phyloP scores from a whole-genome alignment of 495 filamentous ascomycete genomes.

The Jackrogersella minutella region DNA sequence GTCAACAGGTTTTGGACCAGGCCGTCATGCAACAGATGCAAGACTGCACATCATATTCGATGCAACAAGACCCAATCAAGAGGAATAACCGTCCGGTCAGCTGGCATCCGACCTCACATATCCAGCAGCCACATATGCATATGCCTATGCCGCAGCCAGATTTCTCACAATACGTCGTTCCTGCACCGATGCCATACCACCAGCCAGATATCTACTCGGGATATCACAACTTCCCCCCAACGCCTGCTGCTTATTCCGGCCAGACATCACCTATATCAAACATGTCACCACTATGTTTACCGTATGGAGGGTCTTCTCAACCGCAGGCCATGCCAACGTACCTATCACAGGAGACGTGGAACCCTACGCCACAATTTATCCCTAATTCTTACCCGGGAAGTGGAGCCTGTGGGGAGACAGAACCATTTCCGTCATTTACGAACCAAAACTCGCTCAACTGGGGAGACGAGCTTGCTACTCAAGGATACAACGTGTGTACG shows the following conservation, averaged over 20 bases:
- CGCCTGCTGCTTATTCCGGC: conserved; percentile 52
- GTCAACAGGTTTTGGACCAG: conserved; percentile 50
- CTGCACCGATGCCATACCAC: conserved; percentile 45
- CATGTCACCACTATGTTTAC: conserved; percentile 53
- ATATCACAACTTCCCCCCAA: conserved; percentile 52
- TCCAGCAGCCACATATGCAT: conserved; percentile 49
- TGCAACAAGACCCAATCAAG: conserved; percentile 44
- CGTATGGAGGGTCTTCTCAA: conserved; percentile 41
- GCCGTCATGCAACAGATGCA: conserved; percentile 46
- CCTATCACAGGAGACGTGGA: conserved; percentile 38
- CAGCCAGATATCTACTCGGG: conserved; percentile 49
- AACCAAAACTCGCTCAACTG: conserved; percentile 46
- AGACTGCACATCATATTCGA: conserved; percentile 43
- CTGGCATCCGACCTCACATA: conserved; percentile 70
- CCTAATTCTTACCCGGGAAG: conserved; percentile 16
- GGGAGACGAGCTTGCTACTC: conserved; percentile 49
- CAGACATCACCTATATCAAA: conserved; percentile 55
- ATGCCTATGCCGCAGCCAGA: conserved; percentile 45
- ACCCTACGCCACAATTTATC: conserved; percentile 23
- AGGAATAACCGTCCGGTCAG: conserved; percentile 65
- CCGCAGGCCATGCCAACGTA: conserved; percentile 34
- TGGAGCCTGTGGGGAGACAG: conserved; percentile 18
- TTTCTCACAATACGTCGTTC: conserved; percentile 42
- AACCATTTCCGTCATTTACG: conserved; percentile 33
- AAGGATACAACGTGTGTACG: conserved; percentile 49